phyloP scores from a whole-genome alignment of 345 rosid species.

The Ceriops zippeliana region DNA sequence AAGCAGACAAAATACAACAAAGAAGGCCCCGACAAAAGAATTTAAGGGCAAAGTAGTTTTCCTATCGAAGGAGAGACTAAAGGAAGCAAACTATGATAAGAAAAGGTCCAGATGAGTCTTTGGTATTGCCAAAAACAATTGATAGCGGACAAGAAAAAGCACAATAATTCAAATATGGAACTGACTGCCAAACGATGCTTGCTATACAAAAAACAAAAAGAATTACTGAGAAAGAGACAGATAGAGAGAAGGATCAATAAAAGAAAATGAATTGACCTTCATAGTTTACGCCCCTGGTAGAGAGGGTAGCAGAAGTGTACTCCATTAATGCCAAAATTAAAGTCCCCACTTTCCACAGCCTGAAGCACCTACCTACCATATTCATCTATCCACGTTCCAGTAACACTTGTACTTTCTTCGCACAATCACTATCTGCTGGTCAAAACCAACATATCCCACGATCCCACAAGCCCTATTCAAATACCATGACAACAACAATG shows the following conservation, averaged over 20 bases:
- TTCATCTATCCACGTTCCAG: constrained; percentile 11
- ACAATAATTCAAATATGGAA: constrained; percentile 4
- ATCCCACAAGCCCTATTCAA: constrained; percentile 29
- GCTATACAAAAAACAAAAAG: background rate
- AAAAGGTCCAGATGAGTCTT: background rate
- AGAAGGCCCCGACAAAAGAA: background rate
- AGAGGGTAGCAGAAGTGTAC: constrained; percentile 78
- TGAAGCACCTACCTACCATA: constrained; percentile 41
- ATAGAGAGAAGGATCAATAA: constrained; percentile 5
- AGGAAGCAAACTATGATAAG: no score
- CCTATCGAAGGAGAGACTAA: background rate
- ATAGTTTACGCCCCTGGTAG: constrained; percentile 91
- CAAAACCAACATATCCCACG: constrained; percentile 23
- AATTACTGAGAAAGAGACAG: background rate
- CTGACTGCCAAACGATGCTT: background rate
- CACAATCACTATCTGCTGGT: constrained; percentile 16
- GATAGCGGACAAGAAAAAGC: constrained; percentile 6
- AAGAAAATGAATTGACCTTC: constrained; percentile 60
- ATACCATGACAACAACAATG: constrained; percentile 20
- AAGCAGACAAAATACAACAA: background rate
- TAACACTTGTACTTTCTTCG: constrained; percentile 1
- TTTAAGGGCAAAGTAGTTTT: background rate
- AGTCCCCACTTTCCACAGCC: constrained; percentile 44
- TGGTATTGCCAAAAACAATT: constrained; percentile 14
- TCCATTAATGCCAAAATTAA: constrained; percentile 59